Evolutionary conservation across 345 rosid species (phyloP), one percentile per base, ranked within the genome.

Genomic region (Lenwebbia sp.): DNA sequence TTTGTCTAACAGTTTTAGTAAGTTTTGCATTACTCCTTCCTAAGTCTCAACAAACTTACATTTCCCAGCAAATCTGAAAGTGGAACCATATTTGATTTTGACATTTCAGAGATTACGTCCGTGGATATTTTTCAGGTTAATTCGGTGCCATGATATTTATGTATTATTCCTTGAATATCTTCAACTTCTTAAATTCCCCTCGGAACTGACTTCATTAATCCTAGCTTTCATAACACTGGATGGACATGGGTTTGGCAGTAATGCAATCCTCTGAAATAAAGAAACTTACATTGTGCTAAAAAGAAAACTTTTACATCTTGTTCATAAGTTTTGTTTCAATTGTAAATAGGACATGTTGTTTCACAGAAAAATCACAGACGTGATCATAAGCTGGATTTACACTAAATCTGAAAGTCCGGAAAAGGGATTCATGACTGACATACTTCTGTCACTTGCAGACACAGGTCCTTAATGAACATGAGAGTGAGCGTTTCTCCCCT

Each of bases 381-480:
- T 33, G 78, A 33, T 70, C 47, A 70, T 33, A 17, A 33, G 44
- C 47, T 33, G 47, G 47, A 33, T 70, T 70, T 70, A 33, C 78
- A 19, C 7, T 54, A 19, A 21, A 54, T 19, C 56, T 54, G 25
- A 21, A 54, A 49, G 56, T 54, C 25, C 25, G 22, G 78, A 70
- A 9, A 70, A 17, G 47, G 78, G 47, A 70, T 70, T 70, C 78
- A 33, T 33, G 13, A 70, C 78, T 33, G 44, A 70, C 44, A 19
- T 70, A 70, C 47, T 62, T 60, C 41, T 87, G 76, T 84, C 44
- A 53, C 89, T 76, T 89, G 85, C 96, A 96, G 99, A 99, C 99
- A 51, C 99, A 97, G 90, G 99, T 97, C 89, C 93, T 98, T 88
- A 95, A 95, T 93, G 94, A 93, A 88, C 95, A 95, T 87, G 99